These are phyloP conservation scores for Schoenoplectus tabernaemontani DNA, from an alignment of 202 grass and related monocot genomes.

Conservation along the genomic window DNA sequence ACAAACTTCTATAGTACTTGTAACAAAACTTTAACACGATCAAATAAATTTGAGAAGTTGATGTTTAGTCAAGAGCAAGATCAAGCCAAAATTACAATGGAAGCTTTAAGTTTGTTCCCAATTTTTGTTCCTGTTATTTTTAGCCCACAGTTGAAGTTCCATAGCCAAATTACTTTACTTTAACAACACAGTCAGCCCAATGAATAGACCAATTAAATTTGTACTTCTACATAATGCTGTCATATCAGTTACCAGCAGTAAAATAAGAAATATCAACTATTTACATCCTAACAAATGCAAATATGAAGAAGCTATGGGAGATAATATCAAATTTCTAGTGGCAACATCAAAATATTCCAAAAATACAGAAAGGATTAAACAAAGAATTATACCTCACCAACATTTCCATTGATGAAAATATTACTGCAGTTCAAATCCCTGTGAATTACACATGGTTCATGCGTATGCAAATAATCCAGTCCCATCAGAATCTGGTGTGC, in stretches of 20 bases:
- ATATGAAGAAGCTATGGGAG: background rate
- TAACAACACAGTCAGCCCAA: background rate
- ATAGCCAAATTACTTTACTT: background rate
- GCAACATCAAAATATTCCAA: background rate
- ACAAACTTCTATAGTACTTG: too few relatives aligned
- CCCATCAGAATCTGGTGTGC: conserved; percentile 71
- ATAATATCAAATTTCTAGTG: background rate
- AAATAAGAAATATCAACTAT: background rate
- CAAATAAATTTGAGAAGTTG: background rate
- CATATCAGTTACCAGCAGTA: background rate
- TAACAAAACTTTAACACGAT: too few relatives aligned
- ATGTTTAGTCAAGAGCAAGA: background rate
- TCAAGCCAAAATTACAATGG: background rate
- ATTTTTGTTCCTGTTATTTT: background rate
- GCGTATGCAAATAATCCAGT: conserved; percentile 80
- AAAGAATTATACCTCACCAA: conserved; percentile 49
- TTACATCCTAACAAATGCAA: background rate
- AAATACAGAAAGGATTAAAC: background rate
- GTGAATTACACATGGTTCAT: conserved; percentile 96
- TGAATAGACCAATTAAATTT: background rate
- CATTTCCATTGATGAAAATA: conserved; percentile 99
- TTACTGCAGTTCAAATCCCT: conserved; percentile 98
- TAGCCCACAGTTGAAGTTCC: background rate
- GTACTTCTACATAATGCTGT: background rate
- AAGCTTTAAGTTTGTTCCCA: background rate